A percentile compares a stretch with the other conserved stretches of the same genome.
These are phyloP conservation scores for Adansonia gregorii DNA, from an alignment of 441 rosid genomes.

Conservation along the genomic window DNA sequence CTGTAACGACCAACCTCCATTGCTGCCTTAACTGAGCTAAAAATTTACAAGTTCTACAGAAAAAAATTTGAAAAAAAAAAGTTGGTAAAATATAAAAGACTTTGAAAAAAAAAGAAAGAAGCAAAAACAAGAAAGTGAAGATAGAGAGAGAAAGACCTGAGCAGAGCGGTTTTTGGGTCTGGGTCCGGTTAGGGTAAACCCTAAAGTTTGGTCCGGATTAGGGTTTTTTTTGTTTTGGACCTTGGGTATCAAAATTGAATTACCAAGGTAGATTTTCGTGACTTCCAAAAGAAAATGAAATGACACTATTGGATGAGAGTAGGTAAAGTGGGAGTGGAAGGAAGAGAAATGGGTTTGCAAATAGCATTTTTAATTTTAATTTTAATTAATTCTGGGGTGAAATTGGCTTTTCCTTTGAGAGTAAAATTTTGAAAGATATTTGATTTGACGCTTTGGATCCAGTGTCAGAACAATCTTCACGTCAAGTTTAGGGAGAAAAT, in stretches of 20 bases:
- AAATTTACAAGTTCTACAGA: constrained; percentile 29
- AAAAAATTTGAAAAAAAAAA: constrained; percentile 7
- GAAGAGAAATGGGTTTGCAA: background rate
- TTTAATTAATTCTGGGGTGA: background rate
- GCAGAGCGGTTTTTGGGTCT: constrained; percentile 38
- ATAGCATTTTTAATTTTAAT: background rate
- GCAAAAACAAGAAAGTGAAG: background rate
- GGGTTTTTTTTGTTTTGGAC: constrained; percentile 35
- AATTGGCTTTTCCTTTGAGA: background rate
- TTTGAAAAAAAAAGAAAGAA: background rate
- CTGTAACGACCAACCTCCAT: constrained; percentile 47
- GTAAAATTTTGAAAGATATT: too few species aligned
- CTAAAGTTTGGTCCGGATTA: constrained; percentile 43
- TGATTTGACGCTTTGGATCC: constrained; percentile 20
- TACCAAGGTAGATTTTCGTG: constrained; percentile 13
- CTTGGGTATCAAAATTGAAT: constrained; percentile 10
- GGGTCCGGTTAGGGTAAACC: constrained; percentile 51
- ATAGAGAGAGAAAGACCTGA: constrained; percentile 25
- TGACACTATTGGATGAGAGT: background rate
- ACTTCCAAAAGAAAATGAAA: constrained; percentile 25
- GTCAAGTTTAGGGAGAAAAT: background rate
- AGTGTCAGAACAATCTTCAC: background rate
- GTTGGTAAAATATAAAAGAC: background rate
- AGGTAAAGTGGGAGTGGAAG: constrained; percentile 18
- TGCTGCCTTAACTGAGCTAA: constrained; percentile 27